Percentiles rank a stretch among this genome's conserved stretches.
phyloP scores from a whole-genome alignment of 768 basidiomycete species.

The Albatrellus ellisii region DNA sequence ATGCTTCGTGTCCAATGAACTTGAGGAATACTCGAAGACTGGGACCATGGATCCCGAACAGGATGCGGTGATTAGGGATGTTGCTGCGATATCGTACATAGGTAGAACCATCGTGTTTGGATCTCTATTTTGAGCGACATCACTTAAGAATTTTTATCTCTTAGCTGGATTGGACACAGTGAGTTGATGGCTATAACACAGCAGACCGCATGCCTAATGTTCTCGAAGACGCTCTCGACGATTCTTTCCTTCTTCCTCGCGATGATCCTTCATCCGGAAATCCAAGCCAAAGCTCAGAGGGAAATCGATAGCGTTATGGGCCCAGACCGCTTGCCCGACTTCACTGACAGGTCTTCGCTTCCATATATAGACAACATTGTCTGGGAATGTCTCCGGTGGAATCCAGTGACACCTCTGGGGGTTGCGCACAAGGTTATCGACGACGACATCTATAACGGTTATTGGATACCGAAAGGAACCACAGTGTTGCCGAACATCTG shows the following conservation, averaged over 20 bases:
- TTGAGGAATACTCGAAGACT: not conserved
- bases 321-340: constrained; percentile 30
- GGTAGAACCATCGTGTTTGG: constrained; percentile 20
- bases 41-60: constrained; percentile 20
- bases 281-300: constrained; percentile 33
- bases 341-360: constrained; percentile 28
- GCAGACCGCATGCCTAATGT: constrained; percentile 1
- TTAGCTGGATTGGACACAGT: constrained; percentile 23
- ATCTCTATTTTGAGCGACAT: not conserved
- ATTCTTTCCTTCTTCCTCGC: constrained; percentile 38
- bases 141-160: constrained; percentile 1
- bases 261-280: constrained; percentile 39
- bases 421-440: constrained; percentile 11
- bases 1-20: not conserved
- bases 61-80: constrained; percentile 23
- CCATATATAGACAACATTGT: constrained; percentile 25
- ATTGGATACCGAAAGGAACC: constrained; percentile 31
- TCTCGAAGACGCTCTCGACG: constrained; percentile 33
- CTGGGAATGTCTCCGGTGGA: constrained; percentile 27
- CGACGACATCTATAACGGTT: constrained; percentile 33
- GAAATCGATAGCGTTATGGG: constrained; percentile 39
- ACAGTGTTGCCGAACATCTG: constrained; percentile 10
- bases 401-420: constrained; percentile 26
- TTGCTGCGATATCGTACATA: constrained; percentile 30
- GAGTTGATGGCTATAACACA: not conserved